Evolutionary conservation across 2,329 filamentous ascomycete genomes (phyloP).

Genomic region (Pseudogymnoascus sp.): DNA sequence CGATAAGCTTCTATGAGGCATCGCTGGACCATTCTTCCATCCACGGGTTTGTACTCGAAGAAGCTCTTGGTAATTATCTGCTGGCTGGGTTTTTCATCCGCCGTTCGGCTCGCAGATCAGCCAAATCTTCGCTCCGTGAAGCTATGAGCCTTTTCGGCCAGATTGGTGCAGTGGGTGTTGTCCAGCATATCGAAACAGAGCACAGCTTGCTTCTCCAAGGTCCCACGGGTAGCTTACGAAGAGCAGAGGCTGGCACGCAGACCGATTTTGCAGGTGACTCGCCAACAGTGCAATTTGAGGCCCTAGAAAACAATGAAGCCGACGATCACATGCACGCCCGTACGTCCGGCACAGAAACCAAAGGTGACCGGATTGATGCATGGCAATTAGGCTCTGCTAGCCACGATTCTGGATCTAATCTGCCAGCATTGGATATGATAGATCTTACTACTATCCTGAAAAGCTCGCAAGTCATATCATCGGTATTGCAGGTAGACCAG

Average conservation of each 20-base stretch:
- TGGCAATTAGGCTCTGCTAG: slow-evolving; percentile 54
- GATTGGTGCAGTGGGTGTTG: slow-evolving; percentile 62
- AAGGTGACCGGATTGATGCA: slow-evolving; percentile 53
- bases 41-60: slow-evolving; percentile 61
- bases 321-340: slow-evolving; percentile 36
- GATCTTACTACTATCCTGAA: slow-evolving; percentile 72
- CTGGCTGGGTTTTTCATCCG: slow-evolving; percentile 66
- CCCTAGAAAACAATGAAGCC: slow-evolving; percentile 35
- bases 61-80: slow-evolving; percentile 66
- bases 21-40: slow-evolving; percentile 65
- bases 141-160: slow-evolving; percentile 61
- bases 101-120: slow-evolving; percentile 57
- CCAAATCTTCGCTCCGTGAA: slow-evolving; percentile 61
- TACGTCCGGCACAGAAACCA: slow-evolving; percentile 35
- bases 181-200: slow-evolving; percentile 59
- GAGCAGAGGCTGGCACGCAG: slow-evolving; percentile 58
- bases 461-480: slow-evolving; percentile 73
- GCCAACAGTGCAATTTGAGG: slow-evolving; percentile 44
- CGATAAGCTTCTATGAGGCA: slow-evolving; percentile 60
- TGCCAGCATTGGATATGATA: slow-evolving; percentile 75
- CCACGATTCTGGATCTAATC: slow-evolving; percentile 50
- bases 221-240: slow-evolving; percentile 50
- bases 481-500: slow-evolving; percentile 67
- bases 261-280: slow-evolving; percentile 61
- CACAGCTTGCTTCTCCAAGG: slow-evolving; percentile 61